Evolutionary conservation across 2,329 filamentous ascomycete species (phyloP).

Genomic region (Penicillium sp.): DNA sequence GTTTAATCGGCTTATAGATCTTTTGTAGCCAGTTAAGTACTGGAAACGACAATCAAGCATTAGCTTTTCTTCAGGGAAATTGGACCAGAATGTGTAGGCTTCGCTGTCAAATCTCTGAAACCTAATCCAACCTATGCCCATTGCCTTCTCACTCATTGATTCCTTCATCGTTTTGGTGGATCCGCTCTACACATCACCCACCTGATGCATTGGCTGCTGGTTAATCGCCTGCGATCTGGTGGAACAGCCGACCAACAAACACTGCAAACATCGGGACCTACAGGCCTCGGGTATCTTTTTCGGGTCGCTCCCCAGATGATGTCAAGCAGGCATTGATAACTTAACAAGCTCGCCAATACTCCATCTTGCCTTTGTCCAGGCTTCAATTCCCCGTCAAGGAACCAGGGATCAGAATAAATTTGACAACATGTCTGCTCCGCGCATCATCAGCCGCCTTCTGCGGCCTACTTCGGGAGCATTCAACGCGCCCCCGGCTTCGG

Average conservation of each 20-base stretch:
- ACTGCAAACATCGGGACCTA: conserved; percentile 35
- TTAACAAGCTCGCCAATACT: conserved; percentile 13
- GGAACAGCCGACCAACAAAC: conserved; percentile 34
- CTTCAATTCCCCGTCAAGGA: background rate
- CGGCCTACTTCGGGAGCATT: conserved; percentile 38
- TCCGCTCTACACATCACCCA: background rate
- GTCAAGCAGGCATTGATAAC: conserved; percentile 35
- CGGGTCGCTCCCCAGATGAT: conserved; percentile 36
- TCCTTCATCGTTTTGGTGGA: background rate
- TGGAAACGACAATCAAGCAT: background rate
- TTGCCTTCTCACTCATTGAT: background rate
- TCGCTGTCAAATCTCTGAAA: background rate
- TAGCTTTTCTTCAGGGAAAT: background rate
- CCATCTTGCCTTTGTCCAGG: conserved; percentile 5
- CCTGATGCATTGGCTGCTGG: conserved; percentile 1
- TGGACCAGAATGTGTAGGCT: no score
- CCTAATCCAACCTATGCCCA: no score
- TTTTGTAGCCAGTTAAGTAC: background rate
- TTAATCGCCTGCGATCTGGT: conserved; percentile 18
- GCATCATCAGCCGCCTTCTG: conserved; percentile 49
- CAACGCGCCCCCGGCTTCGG: conserved; percentile 25
- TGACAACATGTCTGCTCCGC: conserved; percentile 49
- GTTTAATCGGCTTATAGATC: conserved; percentile 2
- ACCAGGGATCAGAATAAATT: background rate
- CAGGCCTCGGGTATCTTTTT: conserved; percentile 21